These are phyloP conservation scores for Umbelopsis isabellina DNA, from an alignment of 192 early-diverging fungal species.

Conservation along the genomic window DNA sequence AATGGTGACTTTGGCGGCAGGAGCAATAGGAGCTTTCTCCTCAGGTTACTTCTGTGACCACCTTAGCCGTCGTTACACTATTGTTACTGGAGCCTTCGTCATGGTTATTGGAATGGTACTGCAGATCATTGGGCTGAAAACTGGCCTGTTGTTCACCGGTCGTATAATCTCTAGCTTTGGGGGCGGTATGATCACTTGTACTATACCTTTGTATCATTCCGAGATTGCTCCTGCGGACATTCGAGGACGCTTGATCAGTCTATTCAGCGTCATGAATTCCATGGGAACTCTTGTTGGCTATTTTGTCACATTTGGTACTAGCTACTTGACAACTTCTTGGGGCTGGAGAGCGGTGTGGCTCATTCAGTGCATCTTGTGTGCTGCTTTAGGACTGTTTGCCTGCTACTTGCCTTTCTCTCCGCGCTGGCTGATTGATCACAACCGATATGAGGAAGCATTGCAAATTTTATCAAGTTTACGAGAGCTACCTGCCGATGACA, in stretches of 20 bases:
- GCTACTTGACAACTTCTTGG: slow-evolving; percentile 41
- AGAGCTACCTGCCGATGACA: slow-evolving; percentile 52
- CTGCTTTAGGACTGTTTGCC: slow-evolving; percentile 66
- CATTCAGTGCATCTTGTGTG: slow-evolving; percentile 77
- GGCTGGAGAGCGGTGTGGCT: slow-evolving; percentile 80
- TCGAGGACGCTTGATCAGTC: slow-evolving; percentile 79
- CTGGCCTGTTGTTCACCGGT: slow-evolving; percentile 21
- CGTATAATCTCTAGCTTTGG: slow-evolving; percentile 15
- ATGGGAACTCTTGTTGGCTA: slow-evolving; percentile 71
- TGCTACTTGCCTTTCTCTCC: slow-evolving; percentile 80
- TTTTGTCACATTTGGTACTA: slow-evolving; percentile 40
- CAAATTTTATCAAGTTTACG: slow-evolving; percentile 69
- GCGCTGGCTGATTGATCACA: slow-evolving; percentile 75
- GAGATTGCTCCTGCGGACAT: slow-evolving; percentile 73
- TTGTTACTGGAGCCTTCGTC: slow-evolving; percentile 60
- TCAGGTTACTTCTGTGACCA: neutral
- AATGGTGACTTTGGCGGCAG: slow-evolving; percentile 22
- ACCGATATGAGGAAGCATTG: slow-evolving; percentile 65
- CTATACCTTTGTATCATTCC: slow-evolving; percentile 23
- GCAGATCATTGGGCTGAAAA: slow-evolving; percentile 59
- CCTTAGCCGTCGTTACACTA: slow-evolving; percentile 64
- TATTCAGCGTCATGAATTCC: slow-evolving; percentile 88
- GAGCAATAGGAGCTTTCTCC: slow-evolving; percentile 21
- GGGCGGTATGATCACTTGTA: slow-evolving; percentile 12
- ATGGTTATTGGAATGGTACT: slow-evolving; percentile 73